These are phyloP conservation scores for Fomes fomentarius DNA, from an alignment of 1,284 basidiomycete species.

Conservation along the genomic window DNA sequence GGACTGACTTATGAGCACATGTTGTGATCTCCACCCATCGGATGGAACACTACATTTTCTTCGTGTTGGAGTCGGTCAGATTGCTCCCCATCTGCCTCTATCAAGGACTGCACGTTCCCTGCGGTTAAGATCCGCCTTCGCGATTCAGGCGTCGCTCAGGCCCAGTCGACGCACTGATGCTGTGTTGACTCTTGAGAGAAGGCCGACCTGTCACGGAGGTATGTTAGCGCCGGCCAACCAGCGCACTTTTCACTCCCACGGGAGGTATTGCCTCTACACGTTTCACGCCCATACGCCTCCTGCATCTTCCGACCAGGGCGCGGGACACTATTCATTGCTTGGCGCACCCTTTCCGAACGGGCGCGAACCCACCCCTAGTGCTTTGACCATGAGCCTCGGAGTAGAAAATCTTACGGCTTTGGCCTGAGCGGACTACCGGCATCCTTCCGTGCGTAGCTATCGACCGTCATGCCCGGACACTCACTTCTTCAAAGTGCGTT, in stretches of 20 bases:
- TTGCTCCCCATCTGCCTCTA: background rate
- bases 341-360: too few relatives aligned
- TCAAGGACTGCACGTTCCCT: background rate
- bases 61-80: background rate
- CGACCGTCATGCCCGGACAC: slow-evolving; percentile 19
- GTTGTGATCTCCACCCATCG: slow-evolving; percentile 2
- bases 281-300: slow-evolving; percentile 13
- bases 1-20: background rate
- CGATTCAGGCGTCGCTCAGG: slow-evolving; percentile 8
- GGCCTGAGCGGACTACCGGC: background rate
- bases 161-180: slow-evolving; percentile 6
- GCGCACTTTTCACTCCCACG: slow-evolving; percentile 2
- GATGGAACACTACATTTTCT: too few relatives aligned
- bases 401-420: slow-evolving; percentile 12
- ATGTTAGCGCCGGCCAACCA: slow-evolving; percentile 7
- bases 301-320: slow-evolving; percentile 8
- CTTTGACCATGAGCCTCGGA: slow-evolving; percentile 10
- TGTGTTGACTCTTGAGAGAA: slow-evolving; percentile 13
- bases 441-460: slow-evolving; percentile 18
- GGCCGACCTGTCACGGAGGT: slow-evolving; percentile 25
- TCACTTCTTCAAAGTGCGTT: slow-evolving; percentile 7
- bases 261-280: slow-evolving; percentile 12
- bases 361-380: too few relatives aligned
- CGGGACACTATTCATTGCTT: slow-evolving; percentile 14
- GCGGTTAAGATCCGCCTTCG: slow-evolving; percentile 6